Conservation (phyloP, 345 rosid genomes). For the Turnera subulata region DNA sequence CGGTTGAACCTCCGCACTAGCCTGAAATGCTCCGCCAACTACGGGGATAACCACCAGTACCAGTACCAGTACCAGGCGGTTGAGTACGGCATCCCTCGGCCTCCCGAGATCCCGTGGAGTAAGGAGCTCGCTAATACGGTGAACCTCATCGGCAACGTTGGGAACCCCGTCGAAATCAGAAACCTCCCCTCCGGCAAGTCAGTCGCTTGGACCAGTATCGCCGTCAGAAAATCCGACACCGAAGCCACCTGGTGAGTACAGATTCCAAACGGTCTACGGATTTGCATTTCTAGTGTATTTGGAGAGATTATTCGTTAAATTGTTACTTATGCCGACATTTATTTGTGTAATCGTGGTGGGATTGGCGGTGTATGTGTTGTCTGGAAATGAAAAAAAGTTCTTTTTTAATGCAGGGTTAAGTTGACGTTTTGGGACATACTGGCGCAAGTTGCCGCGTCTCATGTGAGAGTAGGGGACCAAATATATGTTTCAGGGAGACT, state of each 20-base stretch:
- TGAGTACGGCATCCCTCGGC: conserved; percentile 18
- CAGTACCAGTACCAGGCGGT: conserved; percentile 18
- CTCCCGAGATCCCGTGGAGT: conserved; percentile 47
- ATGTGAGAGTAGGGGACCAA: conserved; percentile 58
- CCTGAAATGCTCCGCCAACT: conserved; percentile 33
- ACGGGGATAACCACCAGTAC: conserved; percentile 21
- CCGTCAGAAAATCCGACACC: conserved; percentile 43
- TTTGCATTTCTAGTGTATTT: neutral
- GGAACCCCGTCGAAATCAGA: conserved; percentile 46
- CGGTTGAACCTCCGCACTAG: conserved; percentile 8
- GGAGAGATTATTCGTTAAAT: too few relatives aligned
- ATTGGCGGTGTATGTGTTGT: neutral
- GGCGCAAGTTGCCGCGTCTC: conserved; percentile 46
- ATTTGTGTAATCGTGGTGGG: too few relatives aligned
- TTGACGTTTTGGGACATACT: conserved; percentile 67
- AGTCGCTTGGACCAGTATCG: conserved; percentile 59
- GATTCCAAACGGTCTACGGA: neutral
- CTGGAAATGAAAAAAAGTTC: conserved; percentile 1
- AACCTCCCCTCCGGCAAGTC: conserved; percentile 52
- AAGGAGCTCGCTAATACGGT: conserved; percentile 57
- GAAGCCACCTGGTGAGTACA: conserved; percentile 45
- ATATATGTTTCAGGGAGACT: conserved; percentile 59
- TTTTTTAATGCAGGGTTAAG: conserved; percentile 42
- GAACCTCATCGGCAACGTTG: conserved; percentile 52
- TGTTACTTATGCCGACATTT: too few relatives aligned